Percentiles rank a stretch among this genome's conserved stretches.
Conservation (phyloP, 2,329 filamentous ascomycete genomes). For the Botrytis medusae region DNA sequence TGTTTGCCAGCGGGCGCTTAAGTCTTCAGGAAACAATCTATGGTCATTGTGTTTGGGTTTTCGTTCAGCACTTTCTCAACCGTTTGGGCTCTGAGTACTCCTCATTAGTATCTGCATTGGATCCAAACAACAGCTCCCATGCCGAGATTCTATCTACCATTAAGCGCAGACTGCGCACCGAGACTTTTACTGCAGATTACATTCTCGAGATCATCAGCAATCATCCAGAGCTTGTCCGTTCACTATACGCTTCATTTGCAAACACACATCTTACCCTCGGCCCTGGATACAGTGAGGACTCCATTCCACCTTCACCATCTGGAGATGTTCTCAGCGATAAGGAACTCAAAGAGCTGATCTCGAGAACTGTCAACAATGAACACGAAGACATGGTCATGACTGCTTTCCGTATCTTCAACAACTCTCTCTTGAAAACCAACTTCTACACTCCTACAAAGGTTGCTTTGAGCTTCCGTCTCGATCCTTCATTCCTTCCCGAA, state of each 20-base stretch:
- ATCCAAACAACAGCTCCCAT: conserved; percentile 78
- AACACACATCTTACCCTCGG: conserved; percentile 70
- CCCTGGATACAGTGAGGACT: conserved; percentile 52
- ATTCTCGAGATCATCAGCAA: conserved; percentile 95
- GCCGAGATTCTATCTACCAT: conserved; percentile 84
- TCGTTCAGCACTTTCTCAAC: conserved; percentile 97
- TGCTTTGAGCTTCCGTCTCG: conserved; percentile 90
- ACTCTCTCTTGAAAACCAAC: conserved; percentile 92
- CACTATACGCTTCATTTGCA: conserved; percentile 88
- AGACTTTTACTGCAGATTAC: conserved; percentile 98
- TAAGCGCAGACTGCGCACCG: conserved; percentile 90
- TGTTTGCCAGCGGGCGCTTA: conserved; percentile 82
- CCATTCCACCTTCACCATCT: conserved; percentile 55
- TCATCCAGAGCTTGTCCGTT: conserved; percentile 83
- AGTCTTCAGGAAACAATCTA: conserved; percentile 97
- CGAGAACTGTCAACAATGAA: conserved; percentile 81
- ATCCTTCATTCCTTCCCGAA: conserved; percentile 83
- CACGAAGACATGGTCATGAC: conserved; percentile 98
- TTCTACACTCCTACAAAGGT: conserved; percentile 95
- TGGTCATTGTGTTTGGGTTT: conserved; percentile 96
- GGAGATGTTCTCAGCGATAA: conserved; percentile 72
- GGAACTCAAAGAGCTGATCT: conserved; percentile 73
- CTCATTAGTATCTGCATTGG: conserved; percentile 77
- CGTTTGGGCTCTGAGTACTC: conserved; percentile 85
- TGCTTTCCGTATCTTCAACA: conserved; percentile 95